These are phyloP conservation scores for Mariannaea sp. DNA, from an alignment of 2,329 filamentous ascomycete species.

Conservation along the genomic window DNA sequence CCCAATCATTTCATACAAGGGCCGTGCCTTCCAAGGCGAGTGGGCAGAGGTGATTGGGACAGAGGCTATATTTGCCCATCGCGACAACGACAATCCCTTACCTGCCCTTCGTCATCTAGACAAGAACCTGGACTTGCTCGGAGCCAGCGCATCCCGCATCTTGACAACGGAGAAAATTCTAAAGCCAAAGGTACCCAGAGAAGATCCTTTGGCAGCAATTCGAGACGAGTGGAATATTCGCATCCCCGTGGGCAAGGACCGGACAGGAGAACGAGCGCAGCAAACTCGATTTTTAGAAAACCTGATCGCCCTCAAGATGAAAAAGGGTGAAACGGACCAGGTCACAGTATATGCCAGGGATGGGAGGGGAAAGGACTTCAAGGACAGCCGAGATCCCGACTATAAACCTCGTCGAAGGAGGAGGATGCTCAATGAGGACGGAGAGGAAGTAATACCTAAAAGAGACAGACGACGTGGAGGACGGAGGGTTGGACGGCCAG, in stretches of 20 bases:
- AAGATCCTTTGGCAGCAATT: conserved; percentile 46
- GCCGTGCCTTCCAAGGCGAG: conserved; percentile 75
- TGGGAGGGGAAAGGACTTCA: conserved; percentile 47
- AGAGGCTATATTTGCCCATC: conserved; percentile 72
- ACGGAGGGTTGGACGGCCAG: conserved; percentile 30
- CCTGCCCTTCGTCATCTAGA: conserved; percentile 57
- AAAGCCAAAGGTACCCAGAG: conserved; percentile 48
- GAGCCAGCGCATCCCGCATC: conserved; percentile 71
- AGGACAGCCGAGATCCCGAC: conserved; percentile 49
- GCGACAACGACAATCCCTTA: conserved; percentile 54
- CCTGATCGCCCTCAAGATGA: conserved; percentile 67
- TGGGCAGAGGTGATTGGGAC: conserved; percentile 88
- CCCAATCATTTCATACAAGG: conserved; percentile 80
- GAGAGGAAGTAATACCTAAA: conserved; percentile 32
- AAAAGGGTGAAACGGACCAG: conserved; percentile 66
- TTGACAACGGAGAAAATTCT: conserved; percentile 68
- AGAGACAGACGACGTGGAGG: conserved; percentile 24
- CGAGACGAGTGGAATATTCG: conserved; percentile 51
- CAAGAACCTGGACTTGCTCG: conserved; percentile 71
- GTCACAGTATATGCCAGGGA: conserved; percentile 64
- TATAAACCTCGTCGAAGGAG: conserved; percentile 43
- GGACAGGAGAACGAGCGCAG: conserved; percentile 53
- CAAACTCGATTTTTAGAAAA: conserved; percentile 66
- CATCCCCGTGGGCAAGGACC: conserved; percentile 52
- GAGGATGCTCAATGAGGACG: conserved; percentile 36